Conservation (phyloP, 208 protist genomes). For the Acanthamoeba lenticulata region DNA sequence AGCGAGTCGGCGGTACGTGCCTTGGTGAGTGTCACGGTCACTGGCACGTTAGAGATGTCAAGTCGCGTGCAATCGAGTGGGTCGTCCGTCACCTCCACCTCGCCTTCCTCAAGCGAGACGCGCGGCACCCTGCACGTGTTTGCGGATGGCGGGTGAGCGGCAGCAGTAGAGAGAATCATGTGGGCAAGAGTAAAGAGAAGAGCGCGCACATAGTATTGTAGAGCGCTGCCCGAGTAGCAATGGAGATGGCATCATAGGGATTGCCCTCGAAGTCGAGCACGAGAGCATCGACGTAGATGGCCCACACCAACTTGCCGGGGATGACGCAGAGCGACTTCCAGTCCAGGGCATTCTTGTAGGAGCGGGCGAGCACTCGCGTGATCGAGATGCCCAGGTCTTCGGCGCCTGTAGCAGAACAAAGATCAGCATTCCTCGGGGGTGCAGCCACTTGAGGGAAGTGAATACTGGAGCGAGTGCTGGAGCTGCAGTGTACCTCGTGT, state of each 20-base stretch:
- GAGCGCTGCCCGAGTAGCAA: slow-evolving; percentile 74
- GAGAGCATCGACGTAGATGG: slow-evolving; percentile 78
- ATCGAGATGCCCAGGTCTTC: slow-evolving; percentile 75
- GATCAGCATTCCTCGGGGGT: not conserved
- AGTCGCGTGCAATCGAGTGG: slow-evolving; percentile 15
- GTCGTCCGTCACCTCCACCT: not conserved
- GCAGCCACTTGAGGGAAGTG: not conserved
- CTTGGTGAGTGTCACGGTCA: slow-evolving; percentile 74
- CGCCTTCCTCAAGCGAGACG: not conserved
- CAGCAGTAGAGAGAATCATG: slow-evolving; percentile 16
- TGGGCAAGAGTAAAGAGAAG: not conserved
- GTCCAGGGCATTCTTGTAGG: slow-evolving; percentile 70
- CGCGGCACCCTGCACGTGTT: slow-evolving; percentile 43
- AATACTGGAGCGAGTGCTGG: not conserved
- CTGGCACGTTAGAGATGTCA: slow-evolving; percentile 64
- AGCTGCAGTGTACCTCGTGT: not conserved
- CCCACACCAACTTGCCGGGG: slow-evolving; percentile 73
- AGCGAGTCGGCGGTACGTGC: not conserved
- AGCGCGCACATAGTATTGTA: slow-evolving; percentile 65
- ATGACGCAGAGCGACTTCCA: slow-evolving; percentile 64
- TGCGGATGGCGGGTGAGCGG: not conserved
- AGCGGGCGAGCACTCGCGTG: slow-evolving; percentile 66
- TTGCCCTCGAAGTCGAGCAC: slow-evolving; percentile 76
- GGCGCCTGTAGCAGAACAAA: not conserved
- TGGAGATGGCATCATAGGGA: slow-evolving; percentile 76